Evolutionary conservation across 495 filamentous ascomycete genomes (phyloP).

Genomic region (Lasiosphaeriaceae sp.): DNA sequence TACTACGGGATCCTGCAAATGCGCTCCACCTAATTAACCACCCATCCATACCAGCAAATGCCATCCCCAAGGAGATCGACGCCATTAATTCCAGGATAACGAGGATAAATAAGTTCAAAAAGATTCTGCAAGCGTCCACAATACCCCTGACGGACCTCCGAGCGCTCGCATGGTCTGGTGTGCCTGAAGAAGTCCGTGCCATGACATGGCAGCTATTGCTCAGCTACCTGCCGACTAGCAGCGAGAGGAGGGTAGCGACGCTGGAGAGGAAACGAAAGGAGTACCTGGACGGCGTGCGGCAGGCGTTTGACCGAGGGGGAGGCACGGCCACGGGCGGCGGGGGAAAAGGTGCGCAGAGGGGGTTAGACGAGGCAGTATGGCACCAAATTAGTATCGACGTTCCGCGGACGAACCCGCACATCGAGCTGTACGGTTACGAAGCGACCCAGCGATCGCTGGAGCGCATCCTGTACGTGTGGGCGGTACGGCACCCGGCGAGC

Average conservation of each 20-base stretch:
- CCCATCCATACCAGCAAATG: constrained; percentile 67
- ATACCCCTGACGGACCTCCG: constrained; percentile 82
- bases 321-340: constrained; percentile 26
- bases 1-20: constrained; percentile 91
- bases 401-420: constrained; percentile 91
- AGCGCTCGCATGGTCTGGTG: constrained; percentile 84
- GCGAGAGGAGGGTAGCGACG: constrained; percentile 82
- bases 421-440: constrained; percentile 91
- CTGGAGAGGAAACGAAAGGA: constrained; percentile 95
- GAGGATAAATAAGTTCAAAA: constrained; percentile 98
- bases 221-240: constrained; percentile 91
- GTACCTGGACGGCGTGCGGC: constrained; percentile 91
- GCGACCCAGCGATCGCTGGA: constrained; percentile 92
- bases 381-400: constrained; percentile 99
- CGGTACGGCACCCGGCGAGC: constrained; percentile 91
- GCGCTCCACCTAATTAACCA: constrained; percentile 92
- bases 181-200: constrained; percentile 89
- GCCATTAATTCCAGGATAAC: constrained; percentile 82
- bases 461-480: constrained; percentile 95
- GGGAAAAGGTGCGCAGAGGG: constrained; percentile 41
- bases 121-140: constrained; percentile 83
- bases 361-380: constrained; percentile 93
- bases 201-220: constrained; percentile 98
- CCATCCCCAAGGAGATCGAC: constrained; percentile 79
- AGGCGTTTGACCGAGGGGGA: constrained; percentile 70